Evolutionary conservation across 2,329 filamentous ascomycete species (phyloP).

Genomic region (Arthrobotrys megalospora): DNA sequence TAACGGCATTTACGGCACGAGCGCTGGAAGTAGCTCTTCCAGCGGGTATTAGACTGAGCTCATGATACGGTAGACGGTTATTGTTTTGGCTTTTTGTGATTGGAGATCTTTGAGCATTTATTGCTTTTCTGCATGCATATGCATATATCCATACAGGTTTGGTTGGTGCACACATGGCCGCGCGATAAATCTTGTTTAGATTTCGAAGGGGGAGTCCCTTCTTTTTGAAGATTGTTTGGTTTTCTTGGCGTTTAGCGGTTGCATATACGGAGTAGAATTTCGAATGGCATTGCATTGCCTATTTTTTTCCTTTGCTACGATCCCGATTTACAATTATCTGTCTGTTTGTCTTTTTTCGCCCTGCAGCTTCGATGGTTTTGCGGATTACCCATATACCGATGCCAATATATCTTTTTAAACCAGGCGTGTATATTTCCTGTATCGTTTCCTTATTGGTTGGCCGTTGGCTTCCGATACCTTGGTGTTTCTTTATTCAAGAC

Average conservation of each 20-base stretch:
- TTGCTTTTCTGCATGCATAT: slow-evolving; percentile 20
- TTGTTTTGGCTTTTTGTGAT: background rate
- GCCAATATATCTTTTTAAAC: background rate
- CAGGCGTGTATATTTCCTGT: no score
- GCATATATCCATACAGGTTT: slow-evolving; percentile 21
- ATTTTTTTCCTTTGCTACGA: background rate
- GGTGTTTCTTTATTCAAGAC: no score
- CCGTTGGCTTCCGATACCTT: no score
- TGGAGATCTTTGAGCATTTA: background rate
- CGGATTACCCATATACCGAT: background rate
- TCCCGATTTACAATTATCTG: background rate
- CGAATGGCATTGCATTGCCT: background rate
- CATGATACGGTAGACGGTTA: background rate
- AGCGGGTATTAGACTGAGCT: slow-evolving; percentile 34
- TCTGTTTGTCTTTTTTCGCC: background rate
- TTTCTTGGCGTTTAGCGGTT: slow-evolving; percentile 25
- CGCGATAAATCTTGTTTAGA: slow-evolving; percentile 29
- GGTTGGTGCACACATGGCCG: background rate
- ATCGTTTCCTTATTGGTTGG: no score
- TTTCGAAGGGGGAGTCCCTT: background rate
- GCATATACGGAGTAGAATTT: slow-evolving; percentile 17
- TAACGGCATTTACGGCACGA: slow-evolving; percentile 44
- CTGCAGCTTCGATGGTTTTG: background rate
- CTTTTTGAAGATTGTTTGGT: background rate
- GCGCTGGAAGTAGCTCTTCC: slow-evolving; percentile 51